These are phyloP conservation scores for Rhynchosporium secalis DNA, from an alignment of 2,329 filamentous ascomycete species.

Conservation along the genomic window DNA sequence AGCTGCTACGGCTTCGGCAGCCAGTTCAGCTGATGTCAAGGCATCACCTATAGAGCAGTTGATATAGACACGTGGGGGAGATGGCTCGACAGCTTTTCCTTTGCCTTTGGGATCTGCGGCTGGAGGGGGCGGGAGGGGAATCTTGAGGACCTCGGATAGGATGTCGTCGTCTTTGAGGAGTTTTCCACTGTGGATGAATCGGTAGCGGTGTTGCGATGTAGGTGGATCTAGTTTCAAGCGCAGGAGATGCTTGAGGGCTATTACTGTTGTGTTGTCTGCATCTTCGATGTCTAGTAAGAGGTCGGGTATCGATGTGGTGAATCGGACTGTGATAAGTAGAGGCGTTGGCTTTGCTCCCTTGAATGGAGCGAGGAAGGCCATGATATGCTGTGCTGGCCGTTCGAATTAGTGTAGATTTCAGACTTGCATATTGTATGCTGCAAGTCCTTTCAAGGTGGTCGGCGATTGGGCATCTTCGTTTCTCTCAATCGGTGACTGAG, in stretches of 20 bases:
- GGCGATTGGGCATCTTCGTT: constrained; percentile 4
- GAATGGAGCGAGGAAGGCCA: constrained; percentile 13
- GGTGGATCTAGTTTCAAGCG: constrained; percentile 66
- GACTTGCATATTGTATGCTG: constrained; percentile 5
- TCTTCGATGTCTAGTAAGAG: constrained; percentile 73
- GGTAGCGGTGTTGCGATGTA: constrained; percentile 69
- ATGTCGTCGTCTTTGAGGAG: constrained; percentile 74
- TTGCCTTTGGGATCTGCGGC: constrained; percentile 52
- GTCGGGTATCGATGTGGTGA: constrained; percentile 82
- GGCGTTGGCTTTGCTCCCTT: constrained; percentile 37
- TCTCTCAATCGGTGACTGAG: background rate
- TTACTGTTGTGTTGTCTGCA: constrained; percentile 69
- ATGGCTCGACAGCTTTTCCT: constrained; percentile 62
- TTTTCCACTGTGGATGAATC: constrained; percentile 87
- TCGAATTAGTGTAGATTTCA: background rate
- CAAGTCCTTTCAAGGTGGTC: constrained; percentile 11
- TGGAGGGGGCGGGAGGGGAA: constrained; percentile 54
- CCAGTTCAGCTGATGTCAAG: constrained; percentile 68
- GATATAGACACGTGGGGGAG: constrained; percentile 69
- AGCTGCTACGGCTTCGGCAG: constrained; percentile 55
- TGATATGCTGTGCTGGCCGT: background rate
- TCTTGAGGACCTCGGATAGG: constrained; percentile 66
- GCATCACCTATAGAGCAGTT: constrained; percentile 88
- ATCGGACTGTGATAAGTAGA: constrained; percentile 83
- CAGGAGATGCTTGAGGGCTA: constrained; percentile 80